Evolutionary conservation across 768 basidiomycete genomes (phyloP), one percentile per base, ranked within the genome.

Genomic region (Phlebiopsis gigantea): DNA sequence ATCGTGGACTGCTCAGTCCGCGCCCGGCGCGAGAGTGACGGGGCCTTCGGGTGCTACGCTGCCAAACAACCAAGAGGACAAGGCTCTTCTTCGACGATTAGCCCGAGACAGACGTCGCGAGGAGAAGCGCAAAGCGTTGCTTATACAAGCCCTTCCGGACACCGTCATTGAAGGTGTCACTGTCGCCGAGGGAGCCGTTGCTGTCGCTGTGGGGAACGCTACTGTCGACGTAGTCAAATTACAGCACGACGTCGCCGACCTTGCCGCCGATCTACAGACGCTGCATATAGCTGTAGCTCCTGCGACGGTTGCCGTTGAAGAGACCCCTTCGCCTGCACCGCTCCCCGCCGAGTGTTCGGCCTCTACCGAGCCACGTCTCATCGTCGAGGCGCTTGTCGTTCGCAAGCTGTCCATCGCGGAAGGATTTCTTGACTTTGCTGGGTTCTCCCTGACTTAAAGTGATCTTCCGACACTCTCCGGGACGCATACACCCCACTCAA

Each of bases 381-480:
- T 92, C 46, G 88, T 91, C 9, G 90, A 93, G 67, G 90, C 82
- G 1, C 75, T 93, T 28, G 84, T 93, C 1, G 83, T 91, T 19
- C 78, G 88, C 46, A 89, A 92, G 68, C 74, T 91, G 72, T 83
- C 85, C 17, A 63, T 85, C 1, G 87, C 88, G 56, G 90, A 92
- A 66, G 86, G 76, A 17, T 92, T 84, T 67, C 66, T 91, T 54
- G 88, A 91, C 65, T 90, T 92, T 66, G 81, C 64, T 19, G 60
- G 63, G 12, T 62, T 69, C 52, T 49, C 56, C 42, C 45, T 66
- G 22, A 50, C 58, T 5, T 65, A 55, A 62, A 58, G 15, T 12
- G 34, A 17, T 39, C 34, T 9, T n/a, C n/a, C n/a, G n/a, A n/a
- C n/a, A n/a, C n/a, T n/a, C n/a, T n/a, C n/a, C n/a, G n/a, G n/a